Base-by-base conservation (phyloP, 495 filamentous ascomycete species). In the Neurospora sp. region DNA sequence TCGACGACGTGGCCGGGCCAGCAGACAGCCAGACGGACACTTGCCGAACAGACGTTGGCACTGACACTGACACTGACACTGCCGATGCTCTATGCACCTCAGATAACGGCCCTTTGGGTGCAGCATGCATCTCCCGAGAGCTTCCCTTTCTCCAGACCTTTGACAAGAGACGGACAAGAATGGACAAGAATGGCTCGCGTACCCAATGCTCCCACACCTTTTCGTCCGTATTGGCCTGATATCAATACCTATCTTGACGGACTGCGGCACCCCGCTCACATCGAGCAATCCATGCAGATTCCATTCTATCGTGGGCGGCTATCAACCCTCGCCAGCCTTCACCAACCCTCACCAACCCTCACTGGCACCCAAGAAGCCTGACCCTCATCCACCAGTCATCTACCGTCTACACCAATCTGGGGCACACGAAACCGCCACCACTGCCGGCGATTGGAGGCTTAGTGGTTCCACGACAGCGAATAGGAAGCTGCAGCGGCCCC, bases 391-490 rank as follows among this genome's bases (percentile, higher is more conserved):
- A 31, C 48, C 48, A 59, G 10, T 59, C 48, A 59, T 21, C 24
- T 28, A 59, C 48, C 48, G 48, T 13, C 21, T 59, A 7, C 21
- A 59, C 21, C 48, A 59, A 31, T 66, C 54, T 66, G 54, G 54
- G 54, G 73, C 73, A 74, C 54, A 34, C 72, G 71, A 73, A 76
- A 36, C 71, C 74, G 74, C 77, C 77, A 77, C 71, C 43, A 69
- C 66, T 71, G 45, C 71, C 70, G 69, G 66, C 71, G 70, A 80
- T 81, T 81, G 77, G 80, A 75, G 76, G 80, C 78, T 76, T 73
- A 77, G 79, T 75, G 73, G 74, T 71, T 70, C 17, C 70, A 73
- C 48, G 38, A 21, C 73, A 76, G 76, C 82, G 78, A 84, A 84
- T 84, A 75, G 76, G 72, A 77, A 59, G 31, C 34, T 77, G 71